A percentile compares a stretch with the other conserved stretches of the same genome.
phyloP scores from a whole-genome alignment of 345 rosid genomes.

The Acer saccharum region DNA sequence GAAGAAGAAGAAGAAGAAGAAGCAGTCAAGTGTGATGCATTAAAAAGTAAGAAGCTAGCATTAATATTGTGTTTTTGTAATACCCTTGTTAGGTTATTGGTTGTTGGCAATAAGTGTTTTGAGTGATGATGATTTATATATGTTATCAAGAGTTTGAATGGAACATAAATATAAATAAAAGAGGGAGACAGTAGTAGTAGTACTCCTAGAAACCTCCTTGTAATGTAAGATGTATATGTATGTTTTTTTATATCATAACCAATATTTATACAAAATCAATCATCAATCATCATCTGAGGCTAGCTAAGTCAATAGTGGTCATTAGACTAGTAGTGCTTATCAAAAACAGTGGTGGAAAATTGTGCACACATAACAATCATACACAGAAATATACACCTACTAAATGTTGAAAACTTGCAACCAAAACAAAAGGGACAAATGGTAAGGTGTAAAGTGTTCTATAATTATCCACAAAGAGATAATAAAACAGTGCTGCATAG shows the following conservation, averaged over 20 bases:
- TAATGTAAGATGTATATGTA: not conserved
- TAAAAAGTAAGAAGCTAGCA: not conserved
- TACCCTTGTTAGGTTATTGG: not conserved
- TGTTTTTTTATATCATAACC: not conserved
- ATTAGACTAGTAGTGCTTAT: not conserved
- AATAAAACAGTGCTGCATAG: no score
- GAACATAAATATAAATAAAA: conserved; percentile 24
- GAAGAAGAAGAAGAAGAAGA: conserved; percentile 10
- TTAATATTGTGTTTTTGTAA: conserved; percentile 23
- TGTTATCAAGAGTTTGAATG: conserved; percentile 27
- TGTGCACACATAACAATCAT: not conserved
- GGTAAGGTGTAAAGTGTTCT: not conserved
- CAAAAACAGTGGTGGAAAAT: not conserved
- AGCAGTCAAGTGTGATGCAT: conserved; percentile 16
- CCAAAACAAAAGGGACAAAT: not conserved
- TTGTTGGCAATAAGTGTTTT: conserved; percentile 11
- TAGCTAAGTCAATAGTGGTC: not conserved
- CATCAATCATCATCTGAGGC: not conserved
- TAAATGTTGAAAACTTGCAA: not conserved
- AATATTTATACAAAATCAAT: not conserved
- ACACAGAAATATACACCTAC: not conserved
- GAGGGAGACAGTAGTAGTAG: conserved; percentile 26
- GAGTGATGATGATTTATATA: conserved; percentile 23
- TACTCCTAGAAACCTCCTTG: conserved; percentile 9
- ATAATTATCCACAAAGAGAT: not conserved